Conservation (phyloP, 768 basidiomycete species). For the Collybiopsis confluens region DNA sequence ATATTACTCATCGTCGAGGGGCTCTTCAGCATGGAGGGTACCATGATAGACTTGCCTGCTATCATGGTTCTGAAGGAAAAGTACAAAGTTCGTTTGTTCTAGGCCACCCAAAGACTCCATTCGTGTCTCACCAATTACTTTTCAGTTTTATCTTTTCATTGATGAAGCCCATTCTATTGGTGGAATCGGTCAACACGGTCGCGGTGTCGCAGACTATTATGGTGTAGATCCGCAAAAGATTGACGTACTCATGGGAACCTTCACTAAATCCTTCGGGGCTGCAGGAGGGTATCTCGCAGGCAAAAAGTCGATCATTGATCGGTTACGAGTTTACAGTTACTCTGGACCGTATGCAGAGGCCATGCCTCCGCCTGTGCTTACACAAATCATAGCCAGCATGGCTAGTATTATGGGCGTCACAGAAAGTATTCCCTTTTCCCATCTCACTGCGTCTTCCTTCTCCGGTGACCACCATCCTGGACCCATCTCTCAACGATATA, state of each 20-base stretch:
- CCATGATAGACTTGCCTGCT: slow-evolving; percentile 76
- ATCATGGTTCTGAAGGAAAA: slow-evolving; percentile 85
- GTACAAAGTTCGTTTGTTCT: slow-evolving; percentile 71
- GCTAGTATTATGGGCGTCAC: slow-evolving; percentile 92
- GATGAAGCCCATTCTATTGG: slow-evolving; percentile 99
- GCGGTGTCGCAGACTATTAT: slow-evolving; percentile 95
- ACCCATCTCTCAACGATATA: slow-evolving; percentile 54
- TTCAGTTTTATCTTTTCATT: slow-evolving; percentile 89
- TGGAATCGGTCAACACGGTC: slow-evolving; percentile 89
- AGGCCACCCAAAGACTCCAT: neutral
- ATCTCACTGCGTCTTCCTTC: slow-evolving; percentile 19
- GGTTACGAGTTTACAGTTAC: slow-evolving; percentile 77
- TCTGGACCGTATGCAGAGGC: slow-evolving; percentile 85
- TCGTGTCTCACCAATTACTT: neutral
- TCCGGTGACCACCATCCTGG: slow-evolving; percentile 50
- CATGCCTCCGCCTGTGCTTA: slow-evolving; percentile 86
- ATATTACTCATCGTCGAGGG: slow-evolving; percentile 94
- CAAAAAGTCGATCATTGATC: slow-evolving; percentile 72
- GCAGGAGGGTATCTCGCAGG: slow-evolving; percentile 95
- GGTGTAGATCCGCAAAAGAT: slow-evolving; percentile 72
- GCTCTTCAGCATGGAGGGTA: slow-evolving; percentile 98
- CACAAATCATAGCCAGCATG: slow-evolving; percentile 90
- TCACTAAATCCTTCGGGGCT: slow-evolving; percentile 92
- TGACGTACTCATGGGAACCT: slow-evolving; percentile 98
- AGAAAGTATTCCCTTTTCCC: neutral